Evolutionary conservation across 2,329 filamentous ascomycete genomes (phyloP).

Genomic region (Pseudopithomyces chartarum): DNA sequence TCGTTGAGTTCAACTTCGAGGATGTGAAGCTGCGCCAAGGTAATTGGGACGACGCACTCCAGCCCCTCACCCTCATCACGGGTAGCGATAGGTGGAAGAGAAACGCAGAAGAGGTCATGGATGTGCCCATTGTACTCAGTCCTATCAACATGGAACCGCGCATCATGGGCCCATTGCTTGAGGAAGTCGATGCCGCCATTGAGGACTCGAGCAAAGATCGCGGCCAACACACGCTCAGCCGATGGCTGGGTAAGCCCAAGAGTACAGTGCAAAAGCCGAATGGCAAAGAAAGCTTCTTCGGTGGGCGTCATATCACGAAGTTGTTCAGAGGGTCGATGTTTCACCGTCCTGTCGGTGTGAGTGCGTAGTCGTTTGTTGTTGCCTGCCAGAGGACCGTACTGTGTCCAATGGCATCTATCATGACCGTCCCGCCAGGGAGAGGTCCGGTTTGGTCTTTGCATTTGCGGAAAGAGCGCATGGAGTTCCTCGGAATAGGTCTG

Average conservation of each 20-base stretch:
- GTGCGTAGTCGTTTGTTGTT: not conserved
- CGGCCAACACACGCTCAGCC: constrained; percentile 30
- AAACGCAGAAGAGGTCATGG: constrained; percentile 50
- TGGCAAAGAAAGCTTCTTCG: constrained; percentile 43
- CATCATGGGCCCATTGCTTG: constrained; percentile 42
- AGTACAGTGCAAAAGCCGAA: constrained; percentile 19
- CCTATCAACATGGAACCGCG: constrained; percentile 40
- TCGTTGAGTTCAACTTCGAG: constrained; percentile 81
- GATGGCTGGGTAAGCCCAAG: constrained; percentile 38
- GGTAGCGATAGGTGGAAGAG: constrained; percentile 48
- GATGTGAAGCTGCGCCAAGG: constrained; percentile 73
- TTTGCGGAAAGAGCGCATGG: constrained; percentile 9
- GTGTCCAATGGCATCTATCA: constrained; percentile 20
- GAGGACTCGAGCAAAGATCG: constrained; percentile 25
- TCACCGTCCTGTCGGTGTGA: constrained; percentile 1
- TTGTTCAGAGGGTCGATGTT: constrained; percentile 39
- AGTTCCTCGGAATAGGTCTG: constrained; percentile 1
- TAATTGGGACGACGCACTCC: constrained; percentile 82
- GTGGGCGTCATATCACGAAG: constrained; percentile 43
- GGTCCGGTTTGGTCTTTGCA: constrained; percentile 9
- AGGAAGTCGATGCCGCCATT: constrained; percentile 34
- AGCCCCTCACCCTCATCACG: constrained; percentile 62
- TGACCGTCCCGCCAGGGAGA: not conserved
- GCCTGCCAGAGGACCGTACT: constrained; percentile 10
- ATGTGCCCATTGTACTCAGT: constrained; percentile 46